phyloP scores from a whole-genome alignment of 2,329 filamentous ascomycete genomes.

The Drechslera avenae region DNA sequence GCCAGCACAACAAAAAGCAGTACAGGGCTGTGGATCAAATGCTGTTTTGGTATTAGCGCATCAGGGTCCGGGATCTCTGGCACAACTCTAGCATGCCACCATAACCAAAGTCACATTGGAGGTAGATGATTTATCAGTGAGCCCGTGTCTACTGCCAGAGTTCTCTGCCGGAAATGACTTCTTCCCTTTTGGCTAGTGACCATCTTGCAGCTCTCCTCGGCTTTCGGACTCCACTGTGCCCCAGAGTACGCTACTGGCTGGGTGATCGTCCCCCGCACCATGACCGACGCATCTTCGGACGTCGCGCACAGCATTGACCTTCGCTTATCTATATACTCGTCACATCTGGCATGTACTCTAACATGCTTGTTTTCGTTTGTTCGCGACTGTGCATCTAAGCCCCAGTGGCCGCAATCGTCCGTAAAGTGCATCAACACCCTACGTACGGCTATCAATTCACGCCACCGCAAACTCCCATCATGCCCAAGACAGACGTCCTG shows the following conservation, averaged over 20 bases:
- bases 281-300: constrained; percentile 16
- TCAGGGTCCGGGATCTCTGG: too few relatives aligned
- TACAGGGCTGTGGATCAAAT: too few relatives aligned
- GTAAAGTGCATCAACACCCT: not conserved
- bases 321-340: not conserved
- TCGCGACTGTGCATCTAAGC: too few relatives aligned
- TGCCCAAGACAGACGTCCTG: constrained; percentile 57
- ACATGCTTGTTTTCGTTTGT: too few relatives aligned
- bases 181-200: not conserved
- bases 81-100: too few relatives aligned
- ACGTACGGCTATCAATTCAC: not conserved
- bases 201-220: not conserved
- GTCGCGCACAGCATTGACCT: not conserved
- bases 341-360: not conserved
- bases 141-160: not conserved
- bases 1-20: too few relatives aligned
- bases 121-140: too few relatives aligned
- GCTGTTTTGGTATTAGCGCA: too few relatives aligned
- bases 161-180: not conserved
- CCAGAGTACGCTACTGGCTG: constrained; percentile 4
- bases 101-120: too few relatives aligned
- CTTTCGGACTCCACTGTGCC: not conserved
- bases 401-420: not conserved
- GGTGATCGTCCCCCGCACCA: constrained; percentile 16
- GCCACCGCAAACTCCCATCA: too few relatives aligned